Percentiles rank a stretch among this genome's conserved stretches.
Evolutionary conservation across 2,329 filamentous ascomycete species (phyloP).

Genomic region (Cladorrhinum sp.): DNA sequence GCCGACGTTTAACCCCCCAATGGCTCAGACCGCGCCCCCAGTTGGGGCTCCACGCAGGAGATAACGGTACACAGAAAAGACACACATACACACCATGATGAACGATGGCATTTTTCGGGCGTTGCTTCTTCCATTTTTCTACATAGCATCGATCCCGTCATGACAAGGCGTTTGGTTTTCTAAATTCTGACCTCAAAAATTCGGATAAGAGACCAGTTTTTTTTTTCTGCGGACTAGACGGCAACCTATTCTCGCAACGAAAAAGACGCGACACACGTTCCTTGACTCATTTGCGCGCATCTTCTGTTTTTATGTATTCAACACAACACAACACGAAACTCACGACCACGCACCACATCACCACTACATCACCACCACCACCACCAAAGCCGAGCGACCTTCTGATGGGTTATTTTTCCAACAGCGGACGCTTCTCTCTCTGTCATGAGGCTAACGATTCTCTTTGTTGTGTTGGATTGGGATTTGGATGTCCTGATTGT

Average conservation of each 20-base stretch:
- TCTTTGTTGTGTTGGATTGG: conserved; percentile 15
- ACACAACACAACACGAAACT: background rate
- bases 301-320: conserved; percentile 1
- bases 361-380: conserved; percentile 1
- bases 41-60: conserved; percentile 30
- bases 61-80: conserved; percentile 11
- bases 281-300: conserved; percentile 4
- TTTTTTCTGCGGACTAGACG: conserved; percentile 1
- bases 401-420: background rate
- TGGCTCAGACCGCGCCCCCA: conserved; percentile 28
- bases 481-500: conserved; percentile 37
- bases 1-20: conserved; percentile 30
- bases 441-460: conserved; percentile 27
- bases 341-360: background rate
- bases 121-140: background rate
- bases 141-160: background rate
- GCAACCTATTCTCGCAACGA: background rate
- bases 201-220: background rate
- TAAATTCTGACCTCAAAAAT: background rate
- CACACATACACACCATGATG: background rate
- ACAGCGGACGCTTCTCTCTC: conserved; percentile 13
- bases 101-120: background rate
- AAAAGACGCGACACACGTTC: background rate
- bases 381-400: background rate
- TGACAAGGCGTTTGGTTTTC: background rate